Conservation (phyloP, 2,329 filamentous ascomycete species). For the Xylaria sp. region DNA sequence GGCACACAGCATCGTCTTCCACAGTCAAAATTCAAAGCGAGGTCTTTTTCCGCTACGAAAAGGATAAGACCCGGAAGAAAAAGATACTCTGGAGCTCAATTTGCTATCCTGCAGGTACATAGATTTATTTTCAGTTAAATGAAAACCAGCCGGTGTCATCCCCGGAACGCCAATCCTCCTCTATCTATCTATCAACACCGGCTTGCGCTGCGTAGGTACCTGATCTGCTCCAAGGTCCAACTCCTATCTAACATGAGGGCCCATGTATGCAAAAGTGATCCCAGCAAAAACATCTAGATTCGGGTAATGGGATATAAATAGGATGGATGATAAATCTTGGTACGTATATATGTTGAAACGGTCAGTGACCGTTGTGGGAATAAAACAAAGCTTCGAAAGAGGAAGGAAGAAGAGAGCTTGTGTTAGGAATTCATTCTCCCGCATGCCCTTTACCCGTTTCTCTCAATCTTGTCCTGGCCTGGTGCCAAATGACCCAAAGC, state of each 20-base stretch:
- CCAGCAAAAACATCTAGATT: not conserved
- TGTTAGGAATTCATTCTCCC: constrained; percentile 34
- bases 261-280: constrained; percentile 6
- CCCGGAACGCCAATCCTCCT: constrained; percentile 15
- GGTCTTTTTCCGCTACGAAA: too few species aligned
- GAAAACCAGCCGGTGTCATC: not conserved
- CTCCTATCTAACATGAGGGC: constrained; percentile 7
- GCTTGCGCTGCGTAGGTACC: not conserved
- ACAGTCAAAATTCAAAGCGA: too few species aligned
- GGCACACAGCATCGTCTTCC: too few species aligned
- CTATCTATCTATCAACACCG: constrained; percentile 8
- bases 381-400: not conserved
- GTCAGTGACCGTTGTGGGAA: not conserved
- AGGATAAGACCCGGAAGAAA: too few species aligned
- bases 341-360: not conserved
- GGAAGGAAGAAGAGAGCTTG: not conserved
- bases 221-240: not conserved
- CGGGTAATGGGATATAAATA: not conserved
- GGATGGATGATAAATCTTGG: not conserved
- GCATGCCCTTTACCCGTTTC: constrained; percentile 44
- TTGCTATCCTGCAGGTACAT: not conserved
- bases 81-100: not conserved
- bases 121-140: constrained; percentile 4
- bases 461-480: constrained; percentile 55
- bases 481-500: constrained; percentile 74